Percentiles rank a stretch among this genome's conserved stretches.
Conservation (phyloP, 495 filamentous ascomycete species). For the Penicillium bialowiezense region DNA sequence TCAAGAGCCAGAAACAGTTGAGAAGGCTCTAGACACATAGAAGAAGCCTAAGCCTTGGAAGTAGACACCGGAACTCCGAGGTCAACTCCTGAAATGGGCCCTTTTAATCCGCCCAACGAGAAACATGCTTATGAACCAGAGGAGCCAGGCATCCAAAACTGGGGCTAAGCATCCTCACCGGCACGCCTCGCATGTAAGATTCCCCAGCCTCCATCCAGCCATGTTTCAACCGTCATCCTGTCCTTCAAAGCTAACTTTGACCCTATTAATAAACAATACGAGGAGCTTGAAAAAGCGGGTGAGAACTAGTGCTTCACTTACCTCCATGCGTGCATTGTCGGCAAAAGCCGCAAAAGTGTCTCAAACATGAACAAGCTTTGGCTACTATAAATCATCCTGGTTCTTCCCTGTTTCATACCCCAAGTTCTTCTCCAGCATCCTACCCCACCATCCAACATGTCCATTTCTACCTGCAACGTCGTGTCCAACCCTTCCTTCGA, state of each 20-base stretch:
- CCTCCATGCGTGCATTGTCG: neutral
- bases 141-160: too few species aligned
- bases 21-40: too few species aligned
- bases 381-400: neutral
- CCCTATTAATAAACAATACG: neutral
- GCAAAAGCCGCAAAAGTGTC: neutral
- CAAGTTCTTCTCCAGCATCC: neutral
- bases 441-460: conserved; percentile 5
- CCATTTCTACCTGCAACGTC: conserved; percentile 22
- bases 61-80: too few species aligned
- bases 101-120: too few species aligned
- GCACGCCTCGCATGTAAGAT: too few species aligned
- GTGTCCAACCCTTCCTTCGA: conserved; percentile 27
- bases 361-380: neutral
- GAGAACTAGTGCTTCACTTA: neutral
- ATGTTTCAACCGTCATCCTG: neutral
- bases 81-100: too few species aligned
- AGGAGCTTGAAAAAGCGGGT: neutral
- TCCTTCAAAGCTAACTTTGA: neutral
- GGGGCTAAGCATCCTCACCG: too few species aligned
- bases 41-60: too few species aligned
- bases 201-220: neutral
- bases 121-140: too few species aligned
- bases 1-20: too few species aligned
- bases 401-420: neutral